Conservation (phyloP, 2,329 filamentous ascomycete genomes). For the Phaeosphaeria sp. region DNA sequence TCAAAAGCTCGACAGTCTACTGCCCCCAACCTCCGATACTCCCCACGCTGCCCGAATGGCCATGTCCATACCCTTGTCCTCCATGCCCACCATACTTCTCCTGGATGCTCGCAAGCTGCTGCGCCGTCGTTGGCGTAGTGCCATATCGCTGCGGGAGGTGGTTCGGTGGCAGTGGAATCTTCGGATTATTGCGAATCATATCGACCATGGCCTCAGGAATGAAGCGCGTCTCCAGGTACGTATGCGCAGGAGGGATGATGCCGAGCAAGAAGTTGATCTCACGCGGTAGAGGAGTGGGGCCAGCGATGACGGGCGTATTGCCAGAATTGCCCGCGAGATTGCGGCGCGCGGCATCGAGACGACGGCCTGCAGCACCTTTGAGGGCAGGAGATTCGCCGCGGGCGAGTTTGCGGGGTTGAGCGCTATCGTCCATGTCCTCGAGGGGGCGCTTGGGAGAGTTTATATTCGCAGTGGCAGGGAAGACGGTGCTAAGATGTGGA, state of each 20-base stretch:
- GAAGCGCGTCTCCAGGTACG: slow-evolving; percentile 75
- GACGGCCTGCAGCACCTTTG: slow-evolving; percentile 86
- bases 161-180: slow-evolving; percentile 21
- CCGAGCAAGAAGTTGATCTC: slow-evolving; percentile 64
- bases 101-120: slow-evolving; percentile 40
- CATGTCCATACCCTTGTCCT: slow-evolving; percentile 1
- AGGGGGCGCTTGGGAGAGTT: slow-evolving; percentile 58
- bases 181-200: slow-evolving; percentile 65
- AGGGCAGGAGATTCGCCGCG: slow-evolving; percentile 85
- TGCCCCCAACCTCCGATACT: slow-evolving; percentile 4
- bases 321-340: slow-evolving; percentile 41
- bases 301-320: slow-evolving; percentile 36
- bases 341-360: slow-evolving; percentile 76
- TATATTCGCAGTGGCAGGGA: slow-evolving; percentile 19
- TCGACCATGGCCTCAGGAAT: slow-evolving; percentile 74
- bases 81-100: slow-evolving; percentile 44
- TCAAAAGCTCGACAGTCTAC: background rate
- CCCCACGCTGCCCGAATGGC: slow-evolving; percentile 1
- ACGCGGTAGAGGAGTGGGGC: slow-evolving; percentile 74
- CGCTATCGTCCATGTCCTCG: slow-evolving; percentile 72
- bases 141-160: slow-evolving; percentile 31
- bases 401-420: slow-evolving; percentile 83
- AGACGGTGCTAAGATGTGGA: slow-evolving; percentile 34
- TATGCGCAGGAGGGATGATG: slow-evolving; percentile 75
- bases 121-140: slow-evolving; percentile 33